Percentiles rank a stretch among this genome's conserved stretches.
These are phyloP conservation scores for Stagonosporopsis vannaccii DNA, from an alignment of 2,329 filamentous ascomycete species.

Conservation along the genomic window DNA sequence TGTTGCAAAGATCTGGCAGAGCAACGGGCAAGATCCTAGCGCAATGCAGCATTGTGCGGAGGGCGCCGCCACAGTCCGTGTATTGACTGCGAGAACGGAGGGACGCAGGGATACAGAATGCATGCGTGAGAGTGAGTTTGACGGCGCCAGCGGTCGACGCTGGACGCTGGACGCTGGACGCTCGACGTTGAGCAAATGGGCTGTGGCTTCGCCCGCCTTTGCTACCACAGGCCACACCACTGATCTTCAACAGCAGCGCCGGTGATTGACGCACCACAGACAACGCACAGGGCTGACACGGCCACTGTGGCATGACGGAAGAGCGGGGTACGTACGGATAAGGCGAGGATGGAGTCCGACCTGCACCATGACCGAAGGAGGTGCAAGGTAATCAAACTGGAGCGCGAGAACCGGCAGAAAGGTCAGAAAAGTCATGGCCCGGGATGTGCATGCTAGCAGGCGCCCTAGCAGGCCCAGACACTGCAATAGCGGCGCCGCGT, in stretches of 20 bases:
- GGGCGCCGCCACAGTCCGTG: conserved; percentile 14
- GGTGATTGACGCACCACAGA: conserved; percentile 12
- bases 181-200: not conserved
- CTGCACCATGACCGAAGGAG: conserved; percentile 26
- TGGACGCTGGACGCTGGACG: not conserved
- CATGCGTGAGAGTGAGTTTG: not conserved
- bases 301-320: conserved; percentile 12
- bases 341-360: conserved; percentile 16
- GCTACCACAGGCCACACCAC: too few relatives aligned
- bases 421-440: conserved; percentile 24
- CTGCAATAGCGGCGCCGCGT: conserved; percentile 16
- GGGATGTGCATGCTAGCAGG: conserved; percentile 19
- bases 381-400: conserved; percentile 28
- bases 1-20: conserved; percentile 23
- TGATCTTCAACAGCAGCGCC: not conserved
- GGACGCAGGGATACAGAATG: not conserved
- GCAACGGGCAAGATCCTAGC: conserved; percentile 33
- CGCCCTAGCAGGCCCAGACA: conserved; percentile 9
- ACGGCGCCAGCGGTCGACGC: not conserved
- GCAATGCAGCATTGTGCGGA: conserved; percentile 18
- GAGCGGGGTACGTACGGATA: conserved; percentile 28
- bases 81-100: conserved; percentile 3
- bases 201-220: too few relatives aligned
- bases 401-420: conserved; percentile 34
- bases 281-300: conserved; percentile 14